Conservation (phyloP, 1,284 basidiomycete species). For the Retiboletus fuscus region DNA sequence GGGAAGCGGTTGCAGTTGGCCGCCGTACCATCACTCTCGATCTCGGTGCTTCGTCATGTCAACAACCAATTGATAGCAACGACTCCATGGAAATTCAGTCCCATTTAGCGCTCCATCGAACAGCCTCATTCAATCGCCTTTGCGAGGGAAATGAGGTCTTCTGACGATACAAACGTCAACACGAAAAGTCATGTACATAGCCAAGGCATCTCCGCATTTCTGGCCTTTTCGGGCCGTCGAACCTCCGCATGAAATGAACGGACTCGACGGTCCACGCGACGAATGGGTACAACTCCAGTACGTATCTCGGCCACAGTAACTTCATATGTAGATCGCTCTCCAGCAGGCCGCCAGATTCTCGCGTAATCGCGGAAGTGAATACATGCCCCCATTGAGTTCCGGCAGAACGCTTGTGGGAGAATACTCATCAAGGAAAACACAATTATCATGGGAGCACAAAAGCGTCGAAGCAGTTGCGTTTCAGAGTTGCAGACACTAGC, state of each 20-base stretch:
- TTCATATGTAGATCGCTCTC: constrained; percentile 43
- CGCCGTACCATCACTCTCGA: neutral
- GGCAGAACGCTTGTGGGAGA: constrained; percentile 19
- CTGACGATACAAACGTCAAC: constrained; percentile 27
- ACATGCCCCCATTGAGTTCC: constrained; percentile 20
- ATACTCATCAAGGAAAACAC: constrained; percentile 23
- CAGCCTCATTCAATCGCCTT: constrained; percentile 20
- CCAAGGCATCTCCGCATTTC: constrained; percentile 46
- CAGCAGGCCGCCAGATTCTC: constrained; percentile 31
- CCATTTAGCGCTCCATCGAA: constrained; percentile 29
- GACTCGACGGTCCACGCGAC: constrained; percentile 37
- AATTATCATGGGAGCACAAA: constrained; percentile 16
- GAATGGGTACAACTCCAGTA: constrained; percentile 29
- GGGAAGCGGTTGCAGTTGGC: constrained; percentile 21
- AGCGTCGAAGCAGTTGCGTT: constrained; percentile 1
- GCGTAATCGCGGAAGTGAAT: constrained; percentile 50
- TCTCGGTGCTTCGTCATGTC: constrained; percentile 39
- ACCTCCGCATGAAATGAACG: constrained; percentile 49
- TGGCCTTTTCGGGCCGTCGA: constrained; percentile 45
- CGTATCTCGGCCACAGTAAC: constrained; percentile 39
- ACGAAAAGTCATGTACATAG: constrained; percentile 32
- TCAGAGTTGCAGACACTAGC: neutral
- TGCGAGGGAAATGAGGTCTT: constrained; percentile 39
- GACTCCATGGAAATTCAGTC: constrained; percentile 33
- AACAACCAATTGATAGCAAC: constrained; percentile 31